phyloP scores from a whole-genome alignment of 257 asterid genomes.

The Nicotiana otophora region DNA sequence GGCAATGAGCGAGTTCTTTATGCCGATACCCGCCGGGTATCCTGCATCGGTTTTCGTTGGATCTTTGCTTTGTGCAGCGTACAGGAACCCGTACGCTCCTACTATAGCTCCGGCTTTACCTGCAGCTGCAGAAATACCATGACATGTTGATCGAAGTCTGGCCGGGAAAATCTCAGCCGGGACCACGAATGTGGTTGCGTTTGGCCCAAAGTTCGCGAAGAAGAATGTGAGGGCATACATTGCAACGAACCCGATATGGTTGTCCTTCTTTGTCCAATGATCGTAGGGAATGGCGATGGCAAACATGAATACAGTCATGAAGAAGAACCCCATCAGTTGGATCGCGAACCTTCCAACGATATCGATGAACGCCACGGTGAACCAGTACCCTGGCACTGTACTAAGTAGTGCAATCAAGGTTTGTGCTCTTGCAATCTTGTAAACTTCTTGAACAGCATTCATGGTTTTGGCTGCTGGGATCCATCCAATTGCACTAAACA shows the following conservation, averaged over 20 bases:
- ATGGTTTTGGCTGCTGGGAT: slow-evolving; percentile 12
- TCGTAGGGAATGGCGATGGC: slow-evolving; percentile 28
- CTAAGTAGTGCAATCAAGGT: slow-evolving; percentile 23
- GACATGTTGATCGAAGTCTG: slow-evolving; percentile 24
- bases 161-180: slow-evolving; percentile 18
- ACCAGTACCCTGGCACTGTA: slow-evolving; percentile 31
- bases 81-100: slow-evolving; percentile 22
- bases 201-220: slow-evolving; percentile 29
- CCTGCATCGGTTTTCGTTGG: slow-evolving; percentile 15
- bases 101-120: slow-evolving; percentile 32
- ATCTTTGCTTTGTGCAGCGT: slow-evolving; percentile 23
- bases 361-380: slow-evolving; percentile 25
- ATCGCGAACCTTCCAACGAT: slow-evolving; percentile 15
- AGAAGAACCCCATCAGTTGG: slow-evolving; percentile 4
- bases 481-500: not conserved
- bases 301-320: slow-evolving; percentile 25
- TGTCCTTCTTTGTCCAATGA: slow-evolving; percentile 6
- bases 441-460: slow-evolving; percentile 26
- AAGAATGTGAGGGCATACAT: slow-evolving; percentile 1
- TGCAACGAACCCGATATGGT: slow-evolving; percentile 14
- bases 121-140: slow-evolving; percentile 30
- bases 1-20: slow-evolving; percentile 17
- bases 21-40: slow-evolving; percentile 20
- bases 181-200: slow-evolving; percentile 25
- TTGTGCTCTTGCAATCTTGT: slow-evolving; percentile 17